These are phyloP conservation scores for Amanita muscaria DNA, from an alignment of 768 basidiomycete species.

Conservation along the genomic window DNA sequence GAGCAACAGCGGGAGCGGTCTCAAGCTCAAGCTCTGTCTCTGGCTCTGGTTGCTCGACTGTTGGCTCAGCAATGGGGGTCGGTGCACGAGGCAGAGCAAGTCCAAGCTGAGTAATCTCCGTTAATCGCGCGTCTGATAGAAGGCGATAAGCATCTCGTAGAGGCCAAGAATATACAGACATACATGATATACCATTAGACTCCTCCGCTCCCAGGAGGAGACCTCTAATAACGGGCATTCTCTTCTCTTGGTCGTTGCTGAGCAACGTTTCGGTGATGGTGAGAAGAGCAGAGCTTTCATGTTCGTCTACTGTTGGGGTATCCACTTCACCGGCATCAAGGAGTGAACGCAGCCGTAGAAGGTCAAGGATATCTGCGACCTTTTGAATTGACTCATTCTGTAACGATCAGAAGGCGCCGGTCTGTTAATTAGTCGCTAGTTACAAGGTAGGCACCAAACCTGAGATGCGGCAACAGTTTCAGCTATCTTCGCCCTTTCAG, in stretches of 20 bases:
- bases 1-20: conserved; percentile 21
- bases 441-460: conserved; percentile 33
- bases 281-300: conserved; percentile 48
- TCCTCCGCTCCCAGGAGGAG: conserved; percentile 52
- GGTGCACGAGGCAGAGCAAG: conserved; percentile 40
- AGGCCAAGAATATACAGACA: conserved; percentile 17
- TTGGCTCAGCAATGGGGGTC: conserved; percentile 29
- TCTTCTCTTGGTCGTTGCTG: conserved; percentile 43
- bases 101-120: conserved; percentile 46
- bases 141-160: conserved; percentile 10
- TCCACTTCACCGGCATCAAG: conserved; percentile 38
- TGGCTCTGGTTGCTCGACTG: conserved; percentile 23
- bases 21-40: conserved; percentile 17
- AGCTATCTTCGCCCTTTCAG: conserved; percentile 45
- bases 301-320: conserved; percentile 34
- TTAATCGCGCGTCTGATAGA: conserved; percentile 46
- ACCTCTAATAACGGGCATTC: conserved; percentile 42
- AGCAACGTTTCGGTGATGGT: conserved; percentile 45
- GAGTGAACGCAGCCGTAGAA: conserved; percentile 50
- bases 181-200: conserved; percentile 57
- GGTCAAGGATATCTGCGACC: conserved; percentile 42
- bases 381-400: conserved; percentile 38
- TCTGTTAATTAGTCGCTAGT: neutral
- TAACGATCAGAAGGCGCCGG: conserved; percentile 7
- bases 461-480: conserved; percentile 50